Evolutionary conservation across 2,329 filamentous ascomycete species (phyloP).

Genomic region (Cytospora schulzeri): DNA sequence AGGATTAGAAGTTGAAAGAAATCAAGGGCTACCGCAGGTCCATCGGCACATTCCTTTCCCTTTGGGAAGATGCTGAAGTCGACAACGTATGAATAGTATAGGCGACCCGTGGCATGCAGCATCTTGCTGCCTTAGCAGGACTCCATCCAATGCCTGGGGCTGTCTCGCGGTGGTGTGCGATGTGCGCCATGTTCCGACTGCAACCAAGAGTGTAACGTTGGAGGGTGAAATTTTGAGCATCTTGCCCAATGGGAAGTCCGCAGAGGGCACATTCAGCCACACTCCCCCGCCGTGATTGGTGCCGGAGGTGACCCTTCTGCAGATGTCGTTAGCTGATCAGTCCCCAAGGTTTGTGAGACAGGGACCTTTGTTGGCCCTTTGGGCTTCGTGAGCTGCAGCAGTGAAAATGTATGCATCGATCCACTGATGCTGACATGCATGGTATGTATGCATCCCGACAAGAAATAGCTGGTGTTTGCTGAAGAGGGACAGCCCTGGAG

Average conservation of each 20-base stretch:
- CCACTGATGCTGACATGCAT: conserved; percentile 18
- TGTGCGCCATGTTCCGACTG: conserved; percentile 6
- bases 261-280: background rate
- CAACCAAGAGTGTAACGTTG: conserved; percentile 1
- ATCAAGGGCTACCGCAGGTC: background rate
- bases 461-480: background rate
- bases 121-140: conserved; percentile 15
- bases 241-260: conserved; percentile 6
- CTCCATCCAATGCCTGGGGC: conserved; percentile 4
- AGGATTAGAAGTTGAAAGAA: conserved; percentile 4
- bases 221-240: conserved; percentile 1
- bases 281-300: conserved; percentile 15
- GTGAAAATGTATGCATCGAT: background rate
- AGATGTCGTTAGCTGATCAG: conserved; percentile 14
- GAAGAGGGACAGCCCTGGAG: background rate
- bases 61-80: conserved; percentile 1
- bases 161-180: conserved; percentile 1
- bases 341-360: background rate
- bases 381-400: background rate
- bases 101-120: conserved; percentile 8
- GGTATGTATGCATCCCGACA: background rate
- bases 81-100: conserved; percentile 5
- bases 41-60: background rate
- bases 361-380: conserved; percentile 1
- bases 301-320: conserved; percentile 4